These are phyloP conservation scores for Lignosus rhinocerotis DNA, from an alignment of 1,284 basidiomycete species.

Conservation along the genomic window DNA sequence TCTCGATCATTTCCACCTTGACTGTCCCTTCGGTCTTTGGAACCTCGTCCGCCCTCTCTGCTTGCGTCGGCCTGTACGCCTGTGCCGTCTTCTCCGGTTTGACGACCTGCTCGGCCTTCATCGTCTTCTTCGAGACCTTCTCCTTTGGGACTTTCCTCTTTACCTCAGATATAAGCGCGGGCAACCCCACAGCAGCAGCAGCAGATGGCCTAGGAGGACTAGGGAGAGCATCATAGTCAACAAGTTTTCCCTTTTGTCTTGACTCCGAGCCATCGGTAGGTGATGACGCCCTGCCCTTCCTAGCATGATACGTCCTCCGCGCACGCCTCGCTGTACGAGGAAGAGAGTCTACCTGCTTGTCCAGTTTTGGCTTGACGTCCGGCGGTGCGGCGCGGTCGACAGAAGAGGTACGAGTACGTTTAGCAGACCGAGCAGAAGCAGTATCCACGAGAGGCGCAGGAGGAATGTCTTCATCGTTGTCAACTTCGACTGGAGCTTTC, in stretches of 20 bases:
- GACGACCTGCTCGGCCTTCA: neutral
- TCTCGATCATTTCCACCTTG: neutral
- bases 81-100: neutral
- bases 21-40: neutral
- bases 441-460: neutral
- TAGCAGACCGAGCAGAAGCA: constrained; percentile 7
- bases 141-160: neutral
- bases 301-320: constrained; percentile 27
- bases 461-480: constrained; percentile 1
- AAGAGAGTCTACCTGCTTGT: constrained; percentile 13
- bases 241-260: neutral
- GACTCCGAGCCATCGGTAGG: neutral
- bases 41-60: neutral
- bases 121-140: neutral
- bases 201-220: constrained; percentile 6
- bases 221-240: constrained; percentile 33
- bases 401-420: constrained; percentile 15
- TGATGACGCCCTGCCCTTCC: constrained; percentile 24
- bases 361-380: constrained; percentile 2
- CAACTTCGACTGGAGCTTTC: constrained; percentile 7
- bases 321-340: constrained; percentile 15
- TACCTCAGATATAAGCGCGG: neutral
- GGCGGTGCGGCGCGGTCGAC: neutral
- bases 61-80: neutral
- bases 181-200: neutral